Evolutionary conservation across 495 filamentous ascomycete genomes (phyloP), one percentile per base, ranked within the genome.

Genomic region (Penicillium diatomitis): DNA sequence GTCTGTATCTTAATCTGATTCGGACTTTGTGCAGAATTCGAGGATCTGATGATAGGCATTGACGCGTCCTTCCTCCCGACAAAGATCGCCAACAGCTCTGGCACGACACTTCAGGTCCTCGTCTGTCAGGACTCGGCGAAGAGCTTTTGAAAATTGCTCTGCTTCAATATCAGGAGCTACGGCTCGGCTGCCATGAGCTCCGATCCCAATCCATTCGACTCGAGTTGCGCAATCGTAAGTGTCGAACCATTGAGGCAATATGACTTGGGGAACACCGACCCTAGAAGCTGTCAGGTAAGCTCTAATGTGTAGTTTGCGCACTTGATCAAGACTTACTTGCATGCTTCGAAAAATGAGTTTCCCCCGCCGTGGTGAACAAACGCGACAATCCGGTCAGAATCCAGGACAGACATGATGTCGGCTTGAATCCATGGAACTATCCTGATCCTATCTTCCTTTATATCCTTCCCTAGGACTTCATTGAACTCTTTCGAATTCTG

Each of bases 301-400:
- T 20, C 20, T 20, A 20, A 20, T 20, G 20, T 20, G 20, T 20
- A 20, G 20, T 20, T 8, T 7, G 5, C 2, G 8, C 7, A 11
- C 12, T 6, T 6, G 12, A 32, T 1, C 6, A 32, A 32, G 8
- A 66, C 66, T 49, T 63, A 79, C 74, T 68, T 68, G 40, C 76
- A 66, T 2, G 72, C 73, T 50, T 80, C 76, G 46, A 74, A 72
- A 42, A 67, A 80, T n/a, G 68, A 75, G 35, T 76, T 76, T 0
- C 73, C 66, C 27, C 76, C 75, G 4, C 76, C 76, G 51, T 80
- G 76, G 46, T 78, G 73, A 4, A 78, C 73, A 30, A 66, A 72
- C 12, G 65, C 66, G 20, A 72, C 55, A n/a, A 78, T 66, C 32
- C 70, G 53, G 0, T 73, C 73, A 0, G 61, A 71, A 46, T 72